These are phyloP conservation scores for Solanum piurae DNA, from an alignment of 257 asterid species.

Conservation along the genomic window DNA sequence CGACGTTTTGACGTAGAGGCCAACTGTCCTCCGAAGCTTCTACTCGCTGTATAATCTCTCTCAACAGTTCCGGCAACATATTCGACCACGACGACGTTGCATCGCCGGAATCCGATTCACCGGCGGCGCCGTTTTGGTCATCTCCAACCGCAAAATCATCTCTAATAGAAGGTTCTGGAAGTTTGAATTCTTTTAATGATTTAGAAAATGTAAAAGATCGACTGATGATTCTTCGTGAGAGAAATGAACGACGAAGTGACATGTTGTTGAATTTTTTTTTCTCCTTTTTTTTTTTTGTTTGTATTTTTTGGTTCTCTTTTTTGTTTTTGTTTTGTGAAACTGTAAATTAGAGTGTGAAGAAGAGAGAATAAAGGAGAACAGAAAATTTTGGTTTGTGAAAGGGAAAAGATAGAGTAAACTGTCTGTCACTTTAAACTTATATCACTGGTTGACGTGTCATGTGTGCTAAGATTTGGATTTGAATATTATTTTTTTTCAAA, in stretches of 20 bases:
- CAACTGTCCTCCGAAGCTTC: slow-evolving; percentile 66
- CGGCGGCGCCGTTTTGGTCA: slow-evolving; percentile 15
- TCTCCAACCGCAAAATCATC: slow-evolving; percentile 1
- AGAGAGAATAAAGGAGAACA: not conserved
- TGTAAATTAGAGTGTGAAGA: not conserved
- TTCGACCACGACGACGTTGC: slow-evolving; percentile 46
- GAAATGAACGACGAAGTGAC: slow-evolving; percentile 62
- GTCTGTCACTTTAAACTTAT: not conserved
- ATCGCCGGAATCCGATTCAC: slow-evolving; percentile 6
- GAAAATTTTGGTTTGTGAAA: not conserved
- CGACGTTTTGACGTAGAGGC: slow-evolving; percentile 84
- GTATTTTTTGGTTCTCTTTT: not conserved
- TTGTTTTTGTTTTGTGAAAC: not conserved
- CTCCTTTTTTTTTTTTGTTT: not conserved
- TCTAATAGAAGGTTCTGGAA: slow-evolving; percentile 7
- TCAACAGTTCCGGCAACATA: slow-evolving; percentile 78
- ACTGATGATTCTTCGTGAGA: slow-evolving; percentile 54
- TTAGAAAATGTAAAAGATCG: slow-evolving; percentile 53
- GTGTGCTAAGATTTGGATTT: not conserved
- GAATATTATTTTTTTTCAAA: not conserved
- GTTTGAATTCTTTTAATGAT: slow-evolving; percentile 31
- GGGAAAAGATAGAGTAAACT: not conserved
- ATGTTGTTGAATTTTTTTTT: not conserved
- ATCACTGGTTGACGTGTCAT: not conserved
- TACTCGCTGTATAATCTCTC: slow-evolving; percentile 62